Conservation (phyloP, 176 grass and related monocot genomes). For the Triticum aestivum region IWGSC_CS_RefSeq_v2.1 NC_057801.1:74766760-74767259, state of each 20-base stretch:
- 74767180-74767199: conserved; percentile 14
- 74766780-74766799: conserved; percentile 64
- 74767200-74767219: background rate
- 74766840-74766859: conserved; percentile 42
- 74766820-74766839: conserved; percentile 46
- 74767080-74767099: conserved; percentile 47
- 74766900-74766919: conserved; percentile 54
- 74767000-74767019: conserved; percentile 45
- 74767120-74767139: conserved; percentile 70
- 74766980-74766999: conserved; percentile 9
- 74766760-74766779: conserved; percentile 78
- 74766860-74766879: conserved; percentile 49
- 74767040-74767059: conserved; percentile 78
- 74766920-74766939: conserved; percentile 38
- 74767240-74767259: conserved; percentile 11
- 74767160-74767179: background rate
- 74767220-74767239: background rate
- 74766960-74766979: conserved; percentile 1
- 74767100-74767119: conserved; percentile 70
- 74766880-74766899: conserved; percentile 58
- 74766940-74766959: conserved; percentile 25
- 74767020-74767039: conserved; percentile 55
- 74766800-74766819: conserved; percentile 56
- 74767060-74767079: conserved; percentile 47
- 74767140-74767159: conserved; percentile 77